Conservation (phyloP, 2,329 filamentous ascomycete genomes). For the Sphaerostilbella broomeana region DNA sequence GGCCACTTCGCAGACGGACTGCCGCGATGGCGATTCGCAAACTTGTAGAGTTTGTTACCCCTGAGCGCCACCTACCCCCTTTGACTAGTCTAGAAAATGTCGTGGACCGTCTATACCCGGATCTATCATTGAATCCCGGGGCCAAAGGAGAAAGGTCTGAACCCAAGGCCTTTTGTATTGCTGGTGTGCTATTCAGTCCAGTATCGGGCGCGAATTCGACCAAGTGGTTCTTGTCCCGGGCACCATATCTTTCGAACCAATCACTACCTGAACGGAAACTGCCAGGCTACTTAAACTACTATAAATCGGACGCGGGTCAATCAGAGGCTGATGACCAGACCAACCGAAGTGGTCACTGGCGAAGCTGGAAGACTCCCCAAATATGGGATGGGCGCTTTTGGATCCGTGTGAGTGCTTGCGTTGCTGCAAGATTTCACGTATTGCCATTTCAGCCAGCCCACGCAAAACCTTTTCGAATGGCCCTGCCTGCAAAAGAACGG, state of each 20-base stretch:
- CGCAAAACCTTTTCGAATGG: slow-evolving; percentile 42
- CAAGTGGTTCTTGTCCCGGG: slow-evolving; percentile 41
- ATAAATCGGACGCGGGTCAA: slow-evolving; percentile 5
- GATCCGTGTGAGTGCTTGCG: slow-evolving; percentile 42
- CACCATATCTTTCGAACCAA: slow-evolving; percentile 37
- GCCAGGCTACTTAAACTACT: slow-evolving; percentile 18
- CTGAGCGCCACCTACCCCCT: slow-evolving; percentile 38
- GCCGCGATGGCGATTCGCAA: slow-evolving; percentile 42
- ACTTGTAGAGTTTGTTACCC: slow-evolving; percentile 45
- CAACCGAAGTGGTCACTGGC: slow-evolving; percentile 19
- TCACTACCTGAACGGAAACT: slow-evolving; percentile 25
- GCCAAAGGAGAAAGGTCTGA: slow-evolving; percentile 1
- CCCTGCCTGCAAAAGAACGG: slow-evolving; percentile 29
- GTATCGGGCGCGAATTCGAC: slow-evolving; percentile 16
- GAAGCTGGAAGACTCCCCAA: slow-evolving; percentile 26
- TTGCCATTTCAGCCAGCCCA: slow-evolving; percentile 40
- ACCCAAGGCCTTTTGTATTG: slow-evolving; percentile 37
- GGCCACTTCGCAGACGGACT: slow-evolving; percentile 34
- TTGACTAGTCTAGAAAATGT: slow-evolving; percentile 38
- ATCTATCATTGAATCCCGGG: slow-evolving; percentile 24
- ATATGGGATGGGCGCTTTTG: slow-evolving; percentile 59
- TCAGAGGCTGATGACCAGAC: slow-evolving; percentile 7
- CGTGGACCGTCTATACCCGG: slow-evolving; percentile 44
- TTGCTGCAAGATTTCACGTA: slow-evolving; percentile 36
- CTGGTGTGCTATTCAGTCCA: slow-evolving; percentile 34